Percentiles rank a stretch among this genome's conserved stretches.
phyloP scores from a whole-genome alignment of 306 rosid genomes.

The Arachis hypogaea region DNA sequence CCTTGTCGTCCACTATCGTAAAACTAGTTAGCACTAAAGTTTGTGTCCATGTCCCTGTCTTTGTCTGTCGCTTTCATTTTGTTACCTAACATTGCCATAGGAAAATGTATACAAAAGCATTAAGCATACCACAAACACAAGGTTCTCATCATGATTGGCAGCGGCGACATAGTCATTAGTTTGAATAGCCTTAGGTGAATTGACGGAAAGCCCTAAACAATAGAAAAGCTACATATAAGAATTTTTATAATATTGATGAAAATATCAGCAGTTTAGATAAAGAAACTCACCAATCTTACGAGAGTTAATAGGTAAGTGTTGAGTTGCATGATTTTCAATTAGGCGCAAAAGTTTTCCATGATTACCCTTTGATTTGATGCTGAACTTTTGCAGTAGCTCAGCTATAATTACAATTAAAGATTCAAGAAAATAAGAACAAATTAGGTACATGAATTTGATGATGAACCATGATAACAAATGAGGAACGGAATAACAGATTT shows the following conservation, averaged over 20 bases:
- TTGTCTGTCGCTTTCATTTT: too few species aligned
- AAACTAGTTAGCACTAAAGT: too few species aligned
- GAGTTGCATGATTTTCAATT: conserved; percentile 32
- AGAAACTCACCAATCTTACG: conserved; percentile 16
- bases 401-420: background rate
- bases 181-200: conserved; percentile 17
- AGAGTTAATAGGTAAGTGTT: conserved; percentile 29
- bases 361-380: conserved; percentile 31
- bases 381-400: conserved; percentile 27
- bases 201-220: conserved; percentile 34
- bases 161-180: conserved; percentile 5
- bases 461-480: background rate
- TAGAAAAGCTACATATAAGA: background rate
- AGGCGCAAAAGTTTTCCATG: conserved; percentile 24
- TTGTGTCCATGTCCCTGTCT: too few species aligned
- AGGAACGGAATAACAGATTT: background rate
- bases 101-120: conserved; percentile 18
- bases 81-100: too few species aligned
- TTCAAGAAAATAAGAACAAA: too few species aligned
- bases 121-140: conserved; percentile 34
- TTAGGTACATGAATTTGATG: background rate
- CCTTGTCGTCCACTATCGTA: too few species aligned
- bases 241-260: background rate
- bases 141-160: conserved; percentile 12
- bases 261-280: too few species aligned